Evolutionary conservation across 73 alveolate species (phyloP).

Genomic region (Diophrys appendiculata): DNA sequence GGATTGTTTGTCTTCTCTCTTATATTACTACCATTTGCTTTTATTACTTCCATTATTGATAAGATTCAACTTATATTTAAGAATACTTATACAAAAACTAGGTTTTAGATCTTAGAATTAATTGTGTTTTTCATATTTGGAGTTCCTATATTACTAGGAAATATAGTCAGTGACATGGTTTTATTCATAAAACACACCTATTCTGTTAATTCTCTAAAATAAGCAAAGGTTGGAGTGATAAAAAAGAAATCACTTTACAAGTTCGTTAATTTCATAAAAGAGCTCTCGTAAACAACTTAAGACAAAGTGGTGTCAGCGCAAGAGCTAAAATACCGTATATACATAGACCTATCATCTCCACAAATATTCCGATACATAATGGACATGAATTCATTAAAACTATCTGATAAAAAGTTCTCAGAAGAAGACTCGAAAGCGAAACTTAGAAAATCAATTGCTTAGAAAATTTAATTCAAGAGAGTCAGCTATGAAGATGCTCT

Average conservation of each 20-base stretch:
- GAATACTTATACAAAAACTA: neutral
- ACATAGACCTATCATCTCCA: neutral
- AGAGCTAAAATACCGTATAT: neutral
- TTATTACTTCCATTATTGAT: neutral
- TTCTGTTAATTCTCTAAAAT: no score
- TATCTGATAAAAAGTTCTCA: no score
- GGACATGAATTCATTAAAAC: neutral
- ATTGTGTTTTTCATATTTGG: neutral
- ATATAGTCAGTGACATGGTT: no score
- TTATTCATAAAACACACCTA: no score
- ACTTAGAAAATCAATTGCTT: neutral
- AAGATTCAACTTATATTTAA: neutral
- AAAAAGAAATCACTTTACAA: neutral
- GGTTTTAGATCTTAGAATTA: no score
- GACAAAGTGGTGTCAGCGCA: no score
- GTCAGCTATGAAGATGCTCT: neutral
- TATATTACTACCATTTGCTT: conserved; percentile 1
- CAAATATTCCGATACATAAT: neutral
- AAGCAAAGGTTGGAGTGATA: no score
- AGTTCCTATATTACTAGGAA: no score
- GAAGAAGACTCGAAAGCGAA: neutral
- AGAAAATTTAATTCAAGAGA: neutral
- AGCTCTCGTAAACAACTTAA: no score
- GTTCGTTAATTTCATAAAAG: neutral
- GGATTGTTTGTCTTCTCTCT: neutral